phyloP scores from a whole-genome alignment of 495 filamentous ascomycete genomes.

The Diplogelasinospora grovesii region DNA sequence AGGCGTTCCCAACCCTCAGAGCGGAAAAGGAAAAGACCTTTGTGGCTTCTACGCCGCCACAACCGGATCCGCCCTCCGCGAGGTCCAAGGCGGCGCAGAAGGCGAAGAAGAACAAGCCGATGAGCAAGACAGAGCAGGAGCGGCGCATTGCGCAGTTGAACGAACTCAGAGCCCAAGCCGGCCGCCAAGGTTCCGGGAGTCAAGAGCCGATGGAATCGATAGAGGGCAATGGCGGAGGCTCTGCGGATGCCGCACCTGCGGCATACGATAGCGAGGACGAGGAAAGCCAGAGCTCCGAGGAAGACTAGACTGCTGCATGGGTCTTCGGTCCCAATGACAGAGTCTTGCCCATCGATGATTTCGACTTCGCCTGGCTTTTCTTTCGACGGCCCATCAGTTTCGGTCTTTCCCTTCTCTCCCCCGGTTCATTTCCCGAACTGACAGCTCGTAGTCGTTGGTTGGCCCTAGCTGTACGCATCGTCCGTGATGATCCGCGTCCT shows the following conservation, averaged over 20 bases:
- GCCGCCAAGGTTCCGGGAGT: slow-evolving; percentile 38
- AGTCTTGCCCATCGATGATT: too few relatives aligned
- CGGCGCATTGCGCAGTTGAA: slow-evolving; percentile 74
- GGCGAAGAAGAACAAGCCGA: slow-evolving; percentile 97
- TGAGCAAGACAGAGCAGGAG: slow-evolving; percentile 93
- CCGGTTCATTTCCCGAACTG: too few relatives aligned
- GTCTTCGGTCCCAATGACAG: too few relatives aligned
- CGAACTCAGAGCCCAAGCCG: slow-evolving; percentile 45
- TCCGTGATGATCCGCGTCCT: too few relatives aligned
- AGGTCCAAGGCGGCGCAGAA: slow-evolving; percentile 50
- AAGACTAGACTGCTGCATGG: slow-evolving; percentile 23
- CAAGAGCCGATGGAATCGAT: slow-evolving; percentile 41
- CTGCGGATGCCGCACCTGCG: slow-evolving; percentile 12
- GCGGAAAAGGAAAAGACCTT: slow-evolving; percentile 30
- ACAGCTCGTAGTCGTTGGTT: too few relatives aligned
- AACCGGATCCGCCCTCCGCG: slow-evolving; percentile 28
- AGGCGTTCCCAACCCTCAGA: slow-evolving; percentile 50
- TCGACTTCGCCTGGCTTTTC: too few relatives aligned
- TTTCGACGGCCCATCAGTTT: too few relatives aligned
- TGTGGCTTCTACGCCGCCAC: slow-evolving; percentile 18
- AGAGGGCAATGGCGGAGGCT: slow-evolving; percentile 22
- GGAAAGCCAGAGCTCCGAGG: slow-evolving; percentile 31
- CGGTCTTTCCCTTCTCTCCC: too few relatives aligned
- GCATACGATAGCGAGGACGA: slow-evolving; percentile 28
- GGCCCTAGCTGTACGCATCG: too few relatives aligned